A percentile compares a stretch with the other conserved stretches of the same genome.
These are phyloP conservation scores for Tanacetum coccineum DNA, from an alignment of 129 eudicot genomes.

Conservation along the genomic window DNA sequence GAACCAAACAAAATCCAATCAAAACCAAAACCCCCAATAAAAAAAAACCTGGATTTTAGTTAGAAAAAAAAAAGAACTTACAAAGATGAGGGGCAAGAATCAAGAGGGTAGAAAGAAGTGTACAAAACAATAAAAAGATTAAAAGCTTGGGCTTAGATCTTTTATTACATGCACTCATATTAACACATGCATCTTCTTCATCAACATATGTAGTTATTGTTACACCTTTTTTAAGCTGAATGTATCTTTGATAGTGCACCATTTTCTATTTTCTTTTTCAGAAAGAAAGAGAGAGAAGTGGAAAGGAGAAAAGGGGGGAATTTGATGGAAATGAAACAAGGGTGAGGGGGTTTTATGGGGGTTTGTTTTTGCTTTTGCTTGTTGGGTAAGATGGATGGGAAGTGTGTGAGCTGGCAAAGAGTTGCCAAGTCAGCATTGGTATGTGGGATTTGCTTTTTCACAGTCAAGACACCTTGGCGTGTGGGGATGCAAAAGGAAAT, in stretches of 20 bases:
- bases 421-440: constrained; percentile 39
- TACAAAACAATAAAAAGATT: constrained; percentile 41
- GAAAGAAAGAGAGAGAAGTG: not conserved
- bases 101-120: constrained; percentile 55
- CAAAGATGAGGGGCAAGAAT: constrained; percentile 54
- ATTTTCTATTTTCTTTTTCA: constrained; percentile 12
- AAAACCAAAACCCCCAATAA: not conserved
- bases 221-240: constrained; percentile 46
- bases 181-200: constrained; percentile 55
- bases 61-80: constrained; percentile 22
- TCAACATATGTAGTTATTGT: constrained; percentile 30
- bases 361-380: constrained; percentile 28
- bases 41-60: not conserved
- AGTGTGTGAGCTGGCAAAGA: constrained; percentile 33
- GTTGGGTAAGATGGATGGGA: constrained; percentile 23
- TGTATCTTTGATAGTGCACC: constrained; percentile 48
- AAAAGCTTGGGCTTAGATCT: constrained; percentile 53
- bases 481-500: not conserved
- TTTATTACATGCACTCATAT: constrained; percentile 33
- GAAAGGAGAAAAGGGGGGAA: constrained; percentile 5
- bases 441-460: constrained; percentile 25
- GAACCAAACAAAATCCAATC: not conserved
- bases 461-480: constrained; percentile 27
- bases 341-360: constrained; percentile 32
- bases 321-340: constrained; percentile 14